These are phyloP conservation scores for Colletotrichum coccodes DNA, from an alignment of 2,329 filamentous ascomycete genomes.

Conservation along the genomic window DNA sequence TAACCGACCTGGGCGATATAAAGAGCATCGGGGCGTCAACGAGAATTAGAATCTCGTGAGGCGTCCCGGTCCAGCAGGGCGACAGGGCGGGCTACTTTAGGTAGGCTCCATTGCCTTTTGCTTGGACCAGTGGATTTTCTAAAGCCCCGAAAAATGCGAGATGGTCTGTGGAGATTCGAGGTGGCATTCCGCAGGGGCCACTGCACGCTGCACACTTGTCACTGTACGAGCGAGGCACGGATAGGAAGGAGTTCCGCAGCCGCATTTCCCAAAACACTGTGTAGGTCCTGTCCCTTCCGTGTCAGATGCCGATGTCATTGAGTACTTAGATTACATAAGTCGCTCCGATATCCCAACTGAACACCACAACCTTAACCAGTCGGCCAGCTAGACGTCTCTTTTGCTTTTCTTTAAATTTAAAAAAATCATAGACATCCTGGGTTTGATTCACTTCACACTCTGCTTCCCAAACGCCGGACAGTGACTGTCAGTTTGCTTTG, in stretches of 20 bases:
- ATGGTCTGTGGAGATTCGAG: constrained; percentile 1
- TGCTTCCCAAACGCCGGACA: not conserved
- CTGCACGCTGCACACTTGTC: not conserved
- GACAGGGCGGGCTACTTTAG: not conserved
- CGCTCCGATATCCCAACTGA: not conserved
- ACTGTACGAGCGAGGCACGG: not conserved
- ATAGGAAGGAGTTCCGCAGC: not conserved
- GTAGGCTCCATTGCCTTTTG: not conserved
- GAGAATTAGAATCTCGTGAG: not conserved
- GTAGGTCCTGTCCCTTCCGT: not conserved
- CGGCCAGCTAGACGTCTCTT: too few relatives aligned
- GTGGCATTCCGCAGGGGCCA: not conserved
- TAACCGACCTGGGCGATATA: not conserved
- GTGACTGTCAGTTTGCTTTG: not conserved
- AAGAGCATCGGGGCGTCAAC: not conserved
- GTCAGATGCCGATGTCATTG: not conserved
- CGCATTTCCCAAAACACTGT: not conserved
- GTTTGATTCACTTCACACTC: not conserved
- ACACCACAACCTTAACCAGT: not conserved
- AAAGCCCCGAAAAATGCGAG: not conserved
- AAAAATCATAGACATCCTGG: not conserved
- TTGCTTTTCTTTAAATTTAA: too few relatives aligned
- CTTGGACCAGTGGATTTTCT: not conserved
- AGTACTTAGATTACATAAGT: not conserved
- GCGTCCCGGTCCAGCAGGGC: not conserved